Percentiles rank a stretch among this genome's conserved stretches.
These are phyloP conservation scores for Punica granatum DNA, from an alignment of 345 rosid genomes.

Conservation along the genomic window DNA sequence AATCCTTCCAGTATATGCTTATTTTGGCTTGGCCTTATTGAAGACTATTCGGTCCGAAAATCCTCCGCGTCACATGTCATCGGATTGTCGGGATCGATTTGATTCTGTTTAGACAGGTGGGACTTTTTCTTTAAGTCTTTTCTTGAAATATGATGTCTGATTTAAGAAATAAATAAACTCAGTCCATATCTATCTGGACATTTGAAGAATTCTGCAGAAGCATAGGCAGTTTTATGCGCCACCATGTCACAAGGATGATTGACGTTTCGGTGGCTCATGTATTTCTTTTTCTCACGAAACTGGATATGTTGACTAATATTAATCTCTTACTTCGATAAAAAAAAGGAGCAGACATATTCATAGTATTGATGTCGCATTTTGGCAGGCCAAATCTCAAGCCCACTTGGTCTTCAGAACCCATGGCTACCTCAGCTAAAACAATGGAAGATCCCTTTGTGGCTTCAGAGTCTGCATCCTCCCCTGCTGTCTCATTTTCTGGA, in stretches of 20 bases:
- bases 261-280: neutral
- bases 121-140: neutral
- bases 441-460: slow-evolving; percentile 18
- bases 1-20: too few species aligned
- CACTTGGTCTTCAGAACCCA: slow-evolving; percentile 17
- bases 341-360: neutral
- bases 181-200: neutral
- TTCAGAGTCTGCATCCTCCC: slow-evolving; percentile 12
- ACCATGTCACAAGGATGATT: neutral
- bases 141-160: neutral
- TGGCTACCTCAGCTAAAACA: slow-evolving; percentile 3
- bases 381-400: slow-evolving; percentile 13
- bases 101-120: neutral
- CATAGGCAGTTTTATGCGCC: neutral
- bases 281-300: neutral
- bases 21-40: too few species aligned
- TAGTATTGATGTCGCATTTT: slow-evolving; percentile 3
- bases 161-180: neutral
- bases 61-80: too few species aligned
- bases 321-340: neutral
- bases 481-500: slow-evolving; percentile 14
- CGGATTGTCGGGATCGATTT: neutral
- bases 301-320: neutral
- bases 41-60: too few species aligned
- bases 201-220: neutral